Evolutionary conservation across 139 green algal species (phyloP), one percentile per base, ranked within the genome.

Genomic region (Eudorina sp.): DNA sequence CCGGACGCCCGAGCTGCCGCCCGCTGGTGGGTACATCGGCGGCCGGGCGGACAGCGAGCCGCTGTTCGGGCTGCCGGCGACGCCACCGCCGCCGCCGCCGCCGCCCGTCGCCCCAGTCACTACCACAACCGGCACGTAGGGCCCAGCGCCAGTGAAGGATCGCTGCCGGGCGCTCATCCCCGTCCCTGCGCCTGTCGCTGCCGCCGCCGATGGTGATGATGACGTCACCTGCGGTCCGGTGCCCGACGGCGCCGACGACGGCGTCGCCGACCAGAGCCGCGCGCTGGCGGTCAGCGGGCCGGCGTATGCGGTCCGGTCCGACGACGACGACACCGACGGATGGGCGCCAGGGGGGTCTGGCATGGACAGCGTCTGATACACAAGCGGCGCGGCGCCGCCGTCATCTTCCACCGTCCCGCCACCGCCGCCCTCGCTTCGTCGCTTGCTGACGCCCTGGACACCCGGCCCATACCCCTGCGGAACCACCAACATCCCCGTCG

Each of bases 11-110:
- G 38, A 40, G 38, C 55, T 29, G 40, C 78, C 78, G 23, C 55
- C 78, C 5, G 55, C 13, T 3, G 78, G 48, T 13, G 78, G 78
- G 25, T 85, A 85, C 55, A 74, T 29, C 1, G 78, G 55, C 78
- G 41, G 77, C 21, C 77, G 36, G 3, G 36, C 36, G 4, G 77
- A 27, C 53, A 53, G 21, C 36, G 76, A 34, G 4, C 76, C 53
- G 75, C 48, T 31, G 23, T 25, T 51, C 21, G 25, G 34, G 55
- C 77, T 66, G 55, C 78, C 36, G 27, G 31, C 38, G 21, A 23
- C 53, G 34, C 77, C 77, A 7, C 36, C 53, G 77, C 45, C 27
- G 0, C 53, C 53, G 40, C 36, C 77, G 53, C 11, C 36, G 1
- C 48, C 36, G 0, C 34, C 31, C 16, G 76, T 38, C 18, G n/a